Evolutionary conservation across 2,329 filamentous ascomycete genomes (phyloP), one percentile per base, ranked within the genome.

Genomic region (Cladophialophora psammophila): DNA sequence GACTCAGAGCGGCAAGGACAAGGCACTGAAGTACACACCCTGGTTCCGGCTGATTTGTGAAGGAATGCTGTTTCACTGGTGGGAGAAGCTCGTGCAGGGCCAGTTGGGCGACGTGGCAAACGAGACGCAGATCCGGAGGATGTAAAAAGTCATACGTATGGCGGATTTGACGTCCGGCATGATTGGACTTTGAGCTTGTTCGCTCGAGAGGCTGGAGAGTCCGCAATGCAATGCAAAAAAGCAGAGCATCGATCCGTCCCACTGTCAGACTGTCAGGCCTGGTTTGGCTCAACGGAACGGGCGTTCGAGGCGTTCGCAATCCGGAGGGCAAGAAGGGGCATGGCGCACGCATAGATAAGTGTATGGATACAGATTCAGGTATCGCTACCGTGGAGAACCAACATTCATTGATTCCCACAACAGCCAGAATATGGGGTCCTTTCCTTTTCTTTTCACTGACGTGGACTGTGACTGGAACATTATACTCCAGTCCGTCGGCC

Each of bases 41-140:
- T 99, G 95, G 95, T 99, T 99, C 85, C 97, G 97, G 85, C 89
- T 99, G 73, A 98, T 99, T 76, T 99, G 95, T 86, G 87, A 98
- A 79, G 93, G 92, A 57, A 94, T 98, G 92, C 87, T 99, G 50
- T 99, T 96, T 75, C 91, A 97, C 80, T 99, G 95, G 95, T 99
- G 95, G 95, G 84, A 89, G 76, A 89, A 91, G 80, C 86, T 98
- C 64, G 90, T 95, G 73, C 83, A 86, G 31, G 91, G 91, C 9
- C 65, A 63, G 12, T 84, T 98, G 73, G 91, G 96, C 68, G 90
- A 92, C 81, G 97, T 94, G 81, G 86, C 88, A 80, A 90, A 93
- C 77, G 94, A 98, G 84, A 88, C 89, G 77, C 85, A 91, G 77
- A 97, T 98, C 75, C 90, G 93, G 73, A 89, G 94, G 73, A 97